Conservation (phyloP, 169 alveolate genomes). For the Cryptosporidium sp. region DNA sequence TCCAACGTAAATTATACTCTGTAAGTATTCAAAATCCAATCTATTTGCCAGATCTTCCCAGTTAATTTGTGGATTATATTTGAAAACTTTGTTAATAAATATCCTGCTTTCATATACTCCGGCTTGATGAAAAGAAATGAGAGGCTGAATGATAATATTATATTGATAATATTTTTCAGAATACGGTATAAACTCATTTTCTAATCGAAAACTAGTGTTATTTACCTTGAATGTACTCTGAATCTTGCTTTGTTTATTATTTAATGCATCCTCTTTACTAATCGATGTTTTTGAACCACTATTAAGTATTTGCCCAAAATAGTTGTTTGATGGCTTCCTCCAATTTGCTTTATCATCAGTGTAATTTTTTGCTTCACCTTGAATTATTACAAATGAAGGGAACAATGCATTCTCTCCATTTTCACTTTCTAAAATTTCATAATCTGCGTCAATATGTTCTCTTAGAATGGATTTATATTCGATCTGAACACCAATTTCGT, state of each 20-base stretch:
- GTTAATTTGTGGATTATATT: background rate
- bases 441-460: background rate
- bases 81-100: slow-evolving; percentile 29
- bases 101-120: slow-evolving; percentile 69
- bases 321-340: slow-evolving; percentile 13
- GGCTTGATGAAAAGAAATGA: slow-evolving; percentile 34
- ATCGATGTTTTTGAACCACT: background rate
- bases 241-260: background rate
- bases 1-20: slow-evolving; percentile 31
- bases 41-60: slow-evolving; percentile 44
- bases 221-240: background rate
- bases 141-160: slow-evolving; percentile 26
- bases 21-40: slow-evolving; percentile 43
- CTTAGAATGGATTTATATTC: slow-evolving; percentile 6
- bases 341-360: background rate
- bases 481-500: slow-evolving; percentile 3
- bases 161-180: background rate
- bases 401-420: background rate
- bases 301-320: slow-evolving; percentile 20
- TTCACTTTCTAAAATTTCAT: background rate
- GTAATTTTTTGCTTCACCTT: background rate
- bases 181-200: background rate
- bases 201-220: background rate
- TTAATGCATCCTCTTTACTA: background rate
- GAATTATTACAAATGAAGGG: slow-evolving; percentile 2